Conservation (phyloP, 1,284 basidiomycete genomes). For the Heterobasidion annosum region DNA sequence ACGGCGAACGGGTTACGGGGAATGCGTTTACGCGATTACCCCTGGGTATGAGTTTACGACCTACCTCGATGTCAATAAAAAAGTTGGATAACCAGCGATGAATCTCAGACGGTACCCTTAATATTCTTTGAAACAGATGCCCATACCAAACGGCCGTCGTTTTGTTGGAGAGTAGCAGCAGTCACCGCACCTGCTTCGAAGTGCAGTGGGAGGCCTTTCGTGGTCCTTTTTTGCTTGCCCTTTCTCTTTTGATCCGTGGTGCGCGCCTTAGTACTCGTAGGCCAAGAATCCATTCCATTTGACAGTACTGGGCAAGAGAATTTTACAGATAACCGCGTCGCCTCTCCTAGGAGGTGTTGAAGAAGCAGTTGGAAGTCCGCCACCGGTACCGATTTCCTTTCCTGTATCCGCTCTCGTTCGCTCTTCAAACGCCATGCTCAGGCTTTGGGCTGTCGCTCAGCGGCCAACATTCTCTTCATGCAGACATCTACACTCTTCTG, state of each 20-base stretch:
- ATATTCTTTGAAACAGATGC: constrained; percentile 25
- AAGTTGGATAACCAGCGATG: background rate
- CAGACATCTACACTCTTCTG: constrained; percentile 30
- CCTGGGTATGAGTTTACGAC: constrained; percentile 15
- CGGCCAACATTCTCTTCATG: constrained; percentile 26
- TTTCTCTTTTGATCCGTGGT: constrained; percentile 2
- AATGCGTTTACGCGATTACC: constrained; percentile 34
- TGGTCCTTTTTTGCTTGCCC: constrained; percentile 18
- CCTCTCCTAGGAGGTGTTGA: background rate
- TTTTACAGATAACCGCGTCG: no score
- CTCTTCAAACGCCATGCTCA: constrained; percentile 32
- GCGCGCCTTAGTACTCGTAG: constrained; percentile 31
- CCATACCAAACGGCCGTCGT: constrained; percentile 43
- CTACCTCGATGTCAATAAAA: constrained; percentile 9
- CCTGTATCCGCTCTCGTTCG: background rate
- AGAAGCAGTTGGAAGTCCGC: constrained; percentile 5
- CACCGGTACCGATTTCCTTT: constrained; percentile 2
- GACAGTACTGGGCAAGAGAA: constrained; percentile 1
- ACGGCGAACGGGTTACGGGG: constrained; percentile 40
- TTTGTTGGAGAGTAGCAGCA: constrained; percentile 39
- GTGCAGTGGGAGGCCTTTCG: constrained; percentile 29
- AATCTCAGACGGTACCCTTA: constrained; percentile 5
- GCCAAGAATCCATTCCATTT: constrained; percentile 69
- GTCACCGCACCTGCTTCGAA: constrained; percentile 46
- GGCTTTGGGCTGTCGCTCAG: constrained; percentile 34